phyloP scores from a whole-genome alignment of 495 filamentous ascomycete genomes.

The Poronia punctata region DNA sequence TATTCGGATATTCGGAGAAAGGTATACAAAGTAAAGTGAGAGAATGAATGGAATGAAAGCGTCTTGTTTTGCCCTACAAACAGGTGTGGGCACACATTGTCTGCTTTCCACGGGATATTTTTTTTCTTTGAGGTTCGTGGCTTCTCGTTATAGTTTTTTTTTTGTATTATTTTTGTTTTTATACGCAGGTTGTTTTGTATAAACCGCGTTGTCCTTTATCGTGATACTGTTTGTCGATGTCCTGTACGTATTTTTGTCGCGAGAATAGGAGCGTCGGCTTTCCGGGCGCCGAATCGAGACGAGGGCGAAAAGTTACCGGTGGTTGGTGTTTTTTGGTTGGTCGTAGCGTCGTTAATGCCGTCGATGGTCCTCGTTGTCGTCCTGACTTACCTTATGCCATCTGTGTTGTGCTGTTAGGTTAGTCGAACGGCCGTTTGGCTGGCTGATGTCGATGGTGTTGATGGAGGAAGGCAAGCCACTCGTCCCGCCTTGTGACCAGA shows the following conservation, averaged over 20 bases:
- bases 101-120: background rate
- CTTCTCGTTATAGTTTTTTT: no score
- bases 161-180: no score
- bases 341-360: background rate
- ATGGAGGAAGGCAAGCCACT: slow-evolving; percentile 7
- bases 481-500: slow-evolving; percentile 3
- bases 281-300: slow-evolving; percentile 18
- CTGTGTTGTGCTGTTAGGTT: slow-evolving; percentile 1
- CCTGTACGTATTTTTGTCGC: slow-evolving; percentile 5
- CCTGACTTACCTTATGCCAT: slow-evolving; percentile 4
- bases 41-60: background rate
- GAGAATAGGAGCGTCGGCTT: background rate
- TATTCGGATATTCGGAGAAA: no score
- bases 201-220: slow-evolving; percentile 9
- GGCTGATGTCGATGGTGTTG: slow-evolving; percentile 6
- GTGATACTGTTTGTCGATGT: slow-evolving; percentile 3
- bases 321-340: slow-evolving; percentile 8
- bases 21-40: no score
- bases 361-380: background rate
- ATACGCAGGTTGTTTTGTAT: no score
- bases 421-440: slow-evolving; percentile 1
- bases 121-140: background rate
- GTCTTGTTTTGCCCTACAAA: slow-evolving; percentile 3
- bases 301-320: no score
- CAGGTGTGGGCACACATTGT: slow-evolving; percentile 5